Percentiles rank a stretch among this genome's conserved stretches.
phyloP scores from a whole-genome alignment of 1,284 basidiomycete genomes.

The Porodaedalea pini region DNA sequence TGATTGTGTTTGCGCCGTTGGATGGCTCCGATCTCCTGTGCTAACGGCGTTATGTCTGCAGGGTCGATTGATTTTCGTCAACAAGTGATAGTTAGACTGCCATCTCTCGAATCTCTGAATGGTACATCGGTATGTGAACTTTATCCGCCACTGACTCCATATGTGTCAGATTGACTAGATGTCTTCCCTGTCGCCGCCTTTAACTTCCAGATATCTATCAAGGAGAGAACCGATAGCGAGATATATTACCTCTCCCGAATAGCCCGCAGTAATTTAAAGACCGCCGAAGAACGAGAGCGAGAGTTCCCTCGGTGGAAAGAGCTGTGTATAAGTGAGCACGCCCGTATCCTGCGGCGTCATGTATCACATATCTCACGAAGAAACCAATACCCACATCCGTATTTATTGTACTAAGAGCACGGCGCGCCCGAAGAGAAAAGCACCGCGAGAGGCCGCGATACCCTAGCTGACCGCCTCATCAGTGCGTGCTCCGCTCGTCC shows the following conservation, averaged over 20 bases:
- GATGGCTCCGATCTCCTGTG: slow-evolving; percentile 10
- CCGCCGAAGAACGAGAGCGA: slow-evolving; percentile 42
- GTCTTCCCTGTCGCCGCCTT: not conserved
- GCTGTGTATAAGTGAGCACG: slow-evolving; percentile 60
- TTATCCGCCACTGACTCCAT: not conserved
- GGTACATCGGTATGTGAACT: slow-evolving; percentile 52
- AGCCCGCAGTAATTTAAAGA: slow-evolving; percentile 39
- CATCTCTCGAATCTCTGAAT: slow-evolving; percentile 63
- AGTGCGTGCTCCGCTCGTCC: slow-evolving; percentile 37
- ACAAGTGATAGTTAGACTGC: slow-evolving; percentile 70
- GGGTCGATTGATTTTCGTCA: slow-evolving; percentile 49
- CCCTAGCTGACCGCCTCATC: slow-evolving; percentile 59
- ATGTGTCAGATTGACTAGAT: not conserved
- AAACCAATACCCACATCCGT: too few relatives aligned
- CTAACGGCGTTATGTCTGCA: slow-evolving; percentile 19
- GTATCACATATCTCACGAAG: too few relatives aligned
- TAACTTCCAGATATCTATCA: slow-evolving; percentile 25
- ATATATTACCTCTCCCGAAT: slow-evolving; percentile 75
- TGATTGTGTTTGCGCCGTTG: slow-evolving; percentile 15
- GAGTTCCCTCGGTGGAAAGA: slow-evolving; percentile 61
- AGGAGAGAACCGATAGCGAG: slow-evolving; percentile 84
- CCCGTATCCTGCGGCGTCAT: too few relatives aligned
- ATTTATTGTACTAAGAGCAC: slow-evolving; percentile 50
- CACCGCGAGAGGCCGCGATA: slow-evolving; percentile 40
- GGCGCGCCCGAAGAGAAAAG: slow-evolving; percentile 48